Conservation (phyloP, 768 basidiomycete species). For the Aureoboletus auriporus region DNA sequence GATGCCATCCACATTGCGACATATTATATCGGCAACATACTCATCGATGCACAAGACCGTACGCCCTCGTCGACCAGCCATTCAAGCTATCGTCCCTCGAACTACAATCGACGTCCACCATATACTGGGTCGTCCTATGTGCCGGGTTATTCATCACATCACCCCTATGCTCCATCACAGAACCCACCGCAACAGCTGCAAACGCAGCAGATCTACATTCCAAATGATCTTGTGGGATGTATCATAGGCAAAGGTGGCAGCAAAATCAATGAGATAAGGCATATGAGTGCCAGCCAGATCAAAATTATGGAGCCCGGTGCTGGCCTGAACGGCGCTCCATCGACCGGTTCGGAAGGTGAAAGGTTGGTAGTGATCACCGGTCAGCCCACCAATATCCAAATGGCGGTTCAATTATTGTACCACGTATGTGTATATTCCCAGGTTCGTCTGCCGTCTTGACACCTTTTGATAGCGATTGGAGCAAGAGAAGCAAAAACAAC, state of each 20-base stretch:
- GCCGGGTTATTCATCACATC: conserved; percentile 51
- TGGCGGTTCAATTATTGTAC: conserved; percentile 90
- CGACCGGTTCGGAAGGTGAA: conserved; percentile 78
- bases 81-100: conserved; percentile 62
- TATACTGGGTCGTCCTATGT: conserved; percentile 62
- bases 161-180: conserved; percentile 47
- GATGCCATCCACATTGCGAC: conserved; percentile 99
- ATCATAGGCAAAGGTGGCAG: conserved; percentile 98
- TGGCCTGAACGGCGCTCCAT: conserved; percentile 65
- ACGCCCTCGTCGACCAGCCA: conserved; percentile 58
- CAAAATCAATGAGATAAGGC: conserved; percentile 98
- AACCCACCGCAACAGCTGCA: conserved; percentile 74
- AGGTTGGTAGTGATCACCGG: conserved; percentile 95
- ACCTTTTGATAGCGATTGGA: conserved; percentile 60
- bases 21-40: conserved; percentile 98
- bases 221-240: conserved; percentile 93
- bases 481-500: conserved; percentile 86
- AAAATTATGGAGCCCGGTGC: conserved; percentile 99
- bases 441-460: conserved; percentile 5
- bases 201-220: conserved; percentile 98
- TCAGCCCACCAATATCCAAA: conserved; percentile 91
- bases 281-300: conserved; percentile 93
- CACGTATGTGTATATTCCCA: conserved; percentile 49
- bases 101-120: conserved; percentile 45
- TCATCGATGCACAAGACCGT: conserved; percentile 88